Conservation (phyloP, 495 filamentous ascomycete species). For the Gamarada debralockiae region DNA sequence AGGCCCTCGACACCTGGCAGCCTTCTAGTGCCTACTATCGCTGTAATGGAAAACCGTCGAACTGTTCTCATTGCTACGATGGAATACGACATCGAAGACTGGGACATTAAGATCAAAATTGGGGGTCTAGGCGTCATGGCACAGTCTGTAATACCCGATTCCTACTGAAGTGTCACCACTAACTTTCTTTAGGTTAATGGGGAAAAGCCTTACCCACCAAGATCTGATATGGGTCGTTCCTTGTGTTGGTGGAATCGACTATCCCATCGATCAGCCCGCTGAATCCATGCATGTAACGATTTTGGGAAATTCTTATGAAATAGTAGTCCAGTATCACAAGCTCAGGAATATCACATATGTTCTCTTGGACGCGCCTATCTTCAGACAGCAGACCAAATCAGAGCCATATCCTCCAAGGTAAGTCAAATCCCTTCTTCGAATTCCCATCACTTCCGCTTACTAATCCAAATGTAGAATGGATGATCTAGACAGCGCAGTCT, state of each 20-base stretch:
- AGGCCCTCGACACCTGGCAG: not conserved
- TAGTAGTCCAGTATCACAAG: conserved; percentile 63
- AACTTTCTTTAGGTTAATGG: conserved; percentile 71
- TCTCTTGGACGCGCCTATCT: conserved; percentile 64
- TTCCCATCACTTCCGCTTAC: too few relatives aligned
- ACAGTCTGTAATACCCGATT: too few relatives aligned
- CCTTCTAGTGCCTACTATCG: not conserved
- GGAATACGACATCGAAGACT: conserved; percentile 74
- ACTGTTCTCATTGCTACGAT: conserved; percentile 67
- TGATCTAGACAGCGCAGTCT: conserved; percentile 65
- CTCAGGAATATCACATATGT: conserved; percentile 70
- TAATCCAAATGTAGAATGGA: too few relatives aligned
- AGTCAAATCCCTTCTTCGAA: too few relatives aligned
- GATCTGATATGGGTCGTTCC: conserved; percentile 75
- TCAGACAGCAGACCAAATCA: conserved; percentile 61
- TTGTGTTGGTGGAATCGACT: conserved; percentile 65
- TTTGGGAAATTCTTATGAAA: conserved; percentile 59
- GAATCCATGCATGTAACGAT: conserved; percentile 65
- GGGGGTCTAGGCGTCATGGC: conserved; percentile 66
- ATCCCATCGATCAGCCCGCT: conserved; percentile 55
- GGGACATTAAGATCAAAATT: conserved; percentile 70
- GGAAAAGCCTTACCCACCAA: conserved; percentile 61
- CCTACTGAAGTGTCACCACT: too few relatives aligned
- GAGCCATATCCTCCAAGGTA: conserved; percentile 68
- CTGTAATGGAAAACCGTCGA: conserved; percentile 31